Base-by-base conservation (phyloP, 169 alveolate species). In the Eimeria acervulina region DNA sequence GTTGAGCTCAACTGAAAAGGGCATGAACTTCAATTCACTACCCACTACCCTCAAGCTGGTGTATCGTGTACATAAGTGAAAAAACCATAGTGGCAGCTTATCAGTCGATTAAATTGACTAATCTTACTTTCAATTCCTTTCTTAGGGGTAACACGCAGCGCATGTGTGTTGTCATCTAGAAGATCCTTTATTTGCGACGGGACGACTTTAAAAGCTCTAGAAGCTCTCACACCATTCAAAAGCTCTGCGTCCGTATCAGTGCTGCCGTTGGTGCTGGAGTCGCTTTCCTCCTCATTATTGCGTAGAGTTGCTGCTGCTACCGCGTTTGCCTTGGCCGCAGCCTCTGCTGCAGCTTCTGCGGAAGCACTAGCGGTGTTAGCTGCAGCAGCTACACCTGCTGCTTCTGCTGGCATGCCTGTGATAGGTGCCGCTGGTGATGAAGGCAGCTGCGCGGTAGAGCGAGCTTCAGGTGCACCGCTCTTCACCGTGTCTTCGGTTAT, bases 121-220 rank as follows among this genome's bases (percentile, higher is more conserved):
- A n/a, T 36, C 66, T 42, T 83, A 90, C 95, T 90, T 51, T 92
- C 95, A 38, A 92, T 92, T 26, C 95, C 95, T 42, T 52, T 80
- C 85, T 61, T 83, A 1, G 95, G 95, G 42, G 95, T 92, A 33
- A 92, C 84, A n/a, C 95, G 90, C 52, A 92, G 68, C 23, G 95
- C 95, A 47, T 92, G 95, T 13, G 95, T 74, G 52, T 92, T 92
- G 72, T 15, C 63, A 3, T 81, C 91, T 15, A 92, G 95, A 33
- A 92, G 83, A 23, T 92, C 95, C 74, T 78, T 76, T 36, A 92
- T 78, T 42, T 92, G 95, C 36, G 91, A 74, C 1, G 95, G 95
- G 42, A 92, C 95, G 59, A 92, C 95, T 78, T 92, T 92, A 52
- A 92, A 92, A 40, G 95, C 95, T n/a, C 89, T 76, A 7, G 70